Evolutionary conservation across 208 protist genomes (phyloP).

Genomic region (Leishmania arabica): DNA sequence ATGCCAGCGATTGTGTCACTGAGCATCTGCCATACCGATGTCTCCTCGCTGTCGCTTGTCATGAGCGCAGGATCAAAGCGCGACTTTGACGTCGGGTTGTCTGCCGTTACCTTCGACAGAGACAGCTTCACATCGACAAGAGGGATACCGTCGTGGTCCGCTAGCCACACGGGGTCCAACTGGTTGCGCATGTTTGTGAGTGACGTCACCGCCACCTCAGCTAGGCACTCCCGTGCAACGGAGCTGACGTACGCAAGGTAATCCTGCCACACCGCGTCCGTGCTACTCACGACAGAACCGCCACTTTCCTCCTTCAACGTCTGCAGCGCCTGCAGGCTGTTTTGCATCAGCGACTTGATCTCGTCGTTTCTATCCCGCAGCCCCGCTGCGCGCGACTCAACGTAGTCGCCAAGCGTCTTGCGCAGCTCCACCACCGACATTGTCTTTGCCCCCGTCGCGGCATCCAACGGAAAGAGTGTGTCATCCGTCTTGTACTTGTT

Average conservation of each 20-base stretch:
- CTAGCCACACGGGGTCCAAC: constrained; percentile 88
- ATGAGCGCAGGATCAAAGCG: constrained; percentile 78
- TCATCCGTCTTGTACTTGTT: constrained; percentile 78
- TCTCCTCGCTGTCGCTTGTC: constrained; percentile 27
- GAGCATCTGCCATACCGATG: constrained; percentile 59
- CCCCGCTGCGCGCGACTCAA: constrained; percentile 46
- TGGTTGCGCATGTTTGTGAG: constrained; percentile 87
- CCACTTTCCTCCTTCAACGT: constrained; percentile 63
- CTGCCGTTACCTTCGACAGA: constrained; percentile 67
- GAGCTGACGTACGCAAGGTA: constrained; percentile 93
- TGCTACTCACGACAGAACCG: constrained; percentile 29
- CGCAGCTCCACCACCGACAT: constrained; percentile 89
- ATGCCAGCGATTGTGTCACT: constrained; percentile 73
- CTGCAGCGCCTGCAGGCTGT: constrained; percentile 87
- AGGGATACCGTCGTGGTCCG: constrained; percentile 87
- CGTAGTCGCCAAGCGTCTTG: constrained; percentile 83
- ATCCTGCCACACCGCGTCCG: constrained; percentile 78
- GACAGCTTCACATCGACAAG: constrained; percentile 92
- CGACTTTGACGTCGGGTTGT: constrained; percentile 49
- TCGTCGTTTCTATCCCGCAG: constrained; percentile 69
- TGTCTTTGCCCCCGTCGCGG: constrained; percentile 85
- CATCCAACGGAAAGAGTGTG: constrained; percentile 85
- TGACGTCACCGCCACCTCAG: constrained; percentile 70
- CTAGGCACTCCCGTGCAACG: constrained; percentile 78
- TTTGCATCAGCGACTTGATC: constrained; percentile 79